A percentile compares a stretch with the other conserved stretches of the same genome.
These are phyloP conservation scores for Mallotus japonicus DNA, from an alignment of 441 rosid genomes.

Conservation along the genomic window DNA sequence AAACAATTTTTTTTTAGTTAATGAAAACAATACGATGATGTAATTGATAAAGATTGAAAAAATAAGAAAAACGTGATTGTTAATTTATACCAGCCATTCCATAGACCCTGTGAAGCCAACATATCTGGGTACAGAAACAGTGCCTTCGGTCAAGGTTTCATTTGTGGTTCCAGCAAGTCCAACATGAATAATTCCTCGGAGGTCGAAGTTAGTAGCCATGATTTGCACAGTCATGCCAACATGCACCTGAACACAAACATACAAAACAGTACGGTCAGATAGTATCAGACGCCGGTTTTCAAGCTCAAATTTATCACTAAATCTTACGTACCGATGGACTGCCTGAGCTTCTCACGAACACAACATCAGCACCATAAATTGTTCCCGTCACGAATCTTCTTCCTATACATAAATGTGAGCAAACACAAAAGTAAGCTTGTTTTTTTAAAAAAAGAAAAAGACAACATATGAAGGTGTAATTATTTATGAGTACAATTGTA, in stretches of 20 bases:
- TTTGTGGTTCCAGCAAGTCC: conserved; percentile 13
- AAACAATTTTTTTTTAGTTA: background rate
- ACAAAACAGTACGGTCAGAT: background rate
- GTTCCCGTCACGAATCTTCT: background rate
- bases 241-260: background rate
- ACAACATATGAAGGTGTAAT: too few species aligned
- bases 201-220: background rate
- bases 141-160: background rate
- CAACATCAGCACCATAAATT: background rate
- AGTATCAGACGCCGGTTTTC: too few species aligned
- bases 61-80: background rate
- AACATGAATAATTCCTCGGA: background rate
- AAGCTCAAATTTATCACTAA: too few species aligned
- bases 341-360: background rate
- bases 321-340: background rate
- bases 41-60: background rate
- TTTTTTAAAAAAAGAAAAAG: too few species aligned
- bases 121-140: background rate
- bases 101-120: conserved; percentile 13
- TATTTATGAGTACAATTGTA: too few species aligned
- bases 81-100: conserved; percentile 15
- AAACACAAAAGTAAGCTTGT: too few species aligned
- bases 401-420: background rate
- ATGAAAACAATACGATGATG: background rate
- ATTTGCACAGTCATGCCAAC: background rate